Percentiles rank a stretch among this genome's conserved stretches.
Conservation (phyloP, 768 basidiomycete species). For the Lyophyllum decastes region DNA sequence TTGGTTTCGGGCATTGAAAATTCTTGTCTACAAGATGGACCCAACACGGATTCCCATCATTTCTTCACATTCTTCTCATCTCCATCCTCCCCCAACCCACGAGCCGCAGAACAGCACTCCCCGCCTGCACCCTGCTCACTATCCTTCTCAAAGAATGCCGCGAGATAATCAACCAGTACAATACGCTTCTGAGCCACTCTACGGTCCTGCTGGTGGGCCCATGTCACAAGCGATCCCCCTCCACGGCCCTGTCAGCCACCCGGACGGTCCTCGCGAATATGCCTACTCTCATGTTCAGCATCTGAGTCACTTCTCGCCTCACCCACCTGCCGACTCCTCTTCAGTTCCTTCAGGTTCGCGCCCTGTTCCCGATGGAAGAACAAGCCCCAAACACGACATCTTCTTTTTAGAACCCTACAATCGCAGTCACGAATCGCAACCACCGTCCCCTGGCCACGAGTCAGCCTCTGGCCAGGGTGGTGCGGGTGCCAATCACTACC, state of each 20-base stretch:
- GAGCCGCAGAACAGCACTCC: conserved; percentile 23
- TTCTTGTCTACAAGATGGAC: conserved; percentile 23
- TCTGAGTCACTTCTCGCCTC: conserved; percentile 38
- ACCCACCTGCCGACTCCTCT: conserved; percentile 26
- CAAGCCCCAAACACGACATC: conserved; percentile 42
- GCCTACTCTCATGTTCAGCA: conserved; percentile 41
- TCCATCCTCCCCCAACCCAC: conserved; percentile 27
- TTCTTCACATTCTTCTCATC: conserved; percentile 23
- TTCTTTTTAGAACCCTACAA: conserved; percentile 55
- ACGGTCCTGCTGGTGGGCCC: conserved; percentile 40
- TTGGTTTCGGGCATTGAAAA: conserved; percentile 25
- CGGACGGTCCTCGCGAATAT: conserved; percentile 43
- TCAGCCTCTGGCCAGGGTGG: conserved; percentile 32
- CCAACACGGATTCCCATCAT: conserved; percentile 31
- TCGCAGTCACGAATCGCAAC: conserved; percentile 42
- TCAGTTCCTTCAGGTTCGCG: conserved; percentile 25
- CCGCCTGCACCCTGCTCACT: conserved; percentile 18
- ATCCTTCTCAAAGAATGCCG: conserved; percentile 37
- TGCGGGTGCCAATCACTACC: conserved; percentile 57
- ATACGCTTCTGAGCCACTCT: conserved; percentile 35
- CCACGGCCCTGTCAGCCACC: conserved; percentile 43
- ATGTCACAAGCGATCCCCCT: conserved; percentile 44
- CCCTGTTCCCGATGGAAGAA: conserved; percentile 19
- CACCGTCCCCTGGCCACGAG: conserved; percentile 36
- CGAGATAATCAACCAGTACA: conserved; percentile 28